Evolutionary conservation across 2,329 filamentous ascomycete genomes (phyloP), one percentile per base, ranked within the genome.

Genomic region (Corynespora cassiicola): DNA sequence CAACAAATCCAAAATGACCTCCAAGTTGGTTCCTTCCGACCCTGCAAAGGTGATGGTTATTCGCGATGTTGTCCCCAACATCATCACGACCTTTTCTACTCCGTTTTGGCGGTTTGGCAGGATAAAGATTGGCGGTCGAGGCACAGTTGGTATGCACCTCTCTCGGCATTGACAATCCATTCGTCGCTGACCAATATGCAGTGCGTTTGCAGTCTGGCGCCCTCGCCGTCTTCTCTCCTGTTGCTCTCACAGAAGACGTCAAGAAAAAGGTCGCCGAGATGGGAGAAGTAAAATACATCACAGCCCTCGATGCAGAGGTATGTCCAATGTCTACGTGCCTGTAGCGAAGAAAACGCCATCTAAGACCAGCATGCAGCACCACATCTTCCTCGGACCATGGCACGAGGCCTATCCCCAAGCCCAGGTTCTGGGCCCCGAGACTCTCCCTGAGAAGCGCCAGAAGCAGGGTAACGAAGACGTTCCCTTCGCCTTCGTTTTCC

Each of bases 351-450:
- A 7, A 14, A 25, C 21, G 4, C 22, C 22, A 15, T 32, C 39
- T 20, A 31, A 22, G 14, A 29, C 17, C 14, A 12, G 17, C n/a
- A 16, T n/a, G n/a, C 37, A 68, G 74, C 94, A 99, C 70, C 94
- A 99, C 78, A 89, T 99, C 65, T 95, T 94, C 75, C 67, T 99
- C 36, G 86, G 87, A 0, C 78, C 88, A 31, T 99, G 94, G 92
- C 83, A 87, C 58, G 74, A 80, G 31, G 87, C 82, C 17, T 97
- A 82, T 65, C 91, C 92, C 0, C 68, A 79, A 26, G 91, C 92
- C 20, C 84, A 85, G 56, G 78, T 99, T 31, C 80, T 97, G 56
- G 92, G 85, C 1, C 87, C 89, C 1, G 85, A 92, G 56, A 89
- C 88, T 0, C 81, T 99, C 1, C 84, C 82, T 15, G 89, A 91